Percentiles rank a stretch among this genome's conserved stretches.
These are phyloP conservation scores for Apiospora marii DNA, from an alignment of 2,329 filamentous ascomycete genomes.

Conservation along the genomic window DNA sequence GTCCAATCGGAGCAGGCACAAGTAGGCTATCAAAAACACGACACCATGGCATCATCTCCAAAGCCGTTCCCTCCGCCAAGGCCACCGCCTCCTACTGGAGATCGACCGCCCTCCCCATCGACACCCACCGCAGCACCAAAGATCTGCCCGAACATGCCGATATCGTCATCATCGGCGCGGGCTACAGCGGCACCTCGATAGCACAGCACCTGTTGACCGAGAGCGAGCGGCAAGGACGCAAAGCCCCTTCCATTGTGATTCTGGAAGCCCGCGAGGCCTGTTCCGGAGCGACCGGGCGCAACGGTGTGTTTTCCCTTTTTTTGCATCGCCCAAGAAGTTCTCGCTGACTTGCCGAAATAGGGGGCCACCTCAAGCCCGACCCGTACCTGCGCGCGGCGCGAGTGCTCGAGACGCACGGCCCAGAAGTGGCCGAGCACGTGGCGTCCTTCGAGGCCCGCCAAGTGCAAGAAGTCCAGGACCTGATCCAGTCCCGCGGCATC, in stretches of 20 bases:
- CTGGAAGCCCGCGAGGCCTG: slow-evolving; percentile 27
- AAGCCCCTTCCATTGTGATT: slow-evolving; percentile 25
- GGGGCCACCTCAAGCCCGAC: slow-evolving; percentile 28
- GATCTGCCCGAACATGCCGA: slow-evolving; percentile 25
- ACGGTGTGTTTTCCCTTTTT: neutral
- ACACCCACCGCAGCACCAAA: slow-evolving; percentile 24
- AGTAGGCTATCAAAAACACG: too few species aligned
- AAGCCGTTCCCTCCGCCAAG: neutral
- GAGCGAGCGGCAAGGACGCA: neutral
- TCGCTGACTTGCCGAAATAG: neutral
- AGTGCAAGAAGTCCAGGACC: slow-evolving; percentile 18
- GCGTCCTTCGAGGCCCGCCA: slow-evolving; percentile 26
- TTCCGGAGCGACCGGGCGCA: slow-evolving; percentile 26
- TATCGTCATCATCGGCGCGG: slow-evolving; percentile 26
- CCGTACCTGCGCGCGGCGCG: slow-evolving; percentile 17
- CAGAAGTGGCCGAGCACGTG: slow-evolving; percentile 24
- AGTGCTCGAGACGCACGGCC: slow-evolving; percentile 13
- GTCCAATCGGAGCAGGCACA: neutral
- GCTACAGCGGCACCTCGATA: slow-evolving; percentile 24
- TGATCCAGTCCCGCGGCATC: slow-evolving; percentile 17
- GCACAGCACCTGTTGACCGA: slow-evolving; percentile 23
- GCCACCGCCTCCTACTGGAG: neutral
- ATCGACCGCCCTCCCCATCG: slow-evolving; percentile 23
- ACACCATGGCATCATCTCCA: neutral
- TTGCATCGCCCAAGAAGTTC: neutral